phyloP scores from a whole-genome alignment of 1,284 basidiomycete species.

The Sporisorium graminicola region DNA sequence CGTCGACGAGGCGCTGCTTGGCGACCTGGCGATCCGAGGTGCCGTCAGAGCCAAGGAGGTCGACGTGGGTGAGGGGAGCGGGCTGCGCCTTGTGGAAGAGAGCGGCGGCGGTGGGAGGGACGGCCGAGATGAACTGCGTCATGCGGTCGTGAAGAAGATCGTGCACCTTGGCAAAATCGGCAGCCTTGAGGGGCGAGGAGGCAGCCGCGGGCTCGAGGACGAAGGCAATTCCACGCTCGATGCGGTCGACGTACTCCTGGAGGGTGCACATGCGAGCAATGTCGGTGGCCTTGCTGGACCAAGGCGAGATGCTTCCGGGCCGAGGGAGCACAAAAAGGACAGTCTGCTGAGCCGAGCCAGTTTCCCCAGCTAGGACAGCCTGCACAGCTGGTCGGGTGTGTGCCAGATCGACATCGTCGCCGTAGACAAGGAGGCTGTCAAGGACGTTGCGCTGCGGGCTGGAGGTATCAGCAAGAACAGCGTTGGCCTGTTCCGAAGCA shows the following conservation, averaged over 20 bases:
- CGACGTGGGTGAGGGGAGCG: constrained; percentile 79
- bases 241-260: constrained; percentile 77
- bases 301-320: constrained; percentile 80
- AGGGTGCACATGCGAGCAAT: constrained; percentile 85
- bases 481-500: constrained; percentile 73
- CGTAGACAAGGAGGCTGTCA: constrained; percentile 85
- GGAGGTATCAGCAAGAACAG: constrained; percentile 72
- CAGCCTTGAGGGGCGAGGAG: constrained; percentile 62
- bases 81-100: constrained; percentile 82
- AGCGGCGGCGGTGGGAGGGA: constrained; percentile 74
- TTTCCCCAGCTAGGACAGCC: constrained; percentile 47
- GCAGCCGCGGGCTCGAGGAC: constrained; percentile 74
- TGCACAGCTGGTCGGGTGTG: constrained; percentile 72
- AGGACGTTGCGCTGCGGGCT: constrained; percentile 76
- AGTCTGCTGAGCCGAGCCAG: constrained; percentile 70
- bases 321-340: constrained; percentile 66
- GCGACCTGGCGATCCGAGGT: constrained; percentile 59
- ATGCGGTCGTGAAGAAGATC: constrained; percentile 80
- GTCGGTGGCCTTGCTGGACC: constrained; percentile 98
- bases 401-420: constrained; percentile 78
- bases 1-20: constrained; percentile 74
- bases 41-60: constrained; percentile 70
- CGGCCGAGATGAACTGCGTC: constrained; percentile 80
- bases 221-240: constrained; percentile 87
- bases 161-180: constrained; percentile 41